Percentiles rank a stretch among this genome's conserved stretches.
Conservation (phyloP, 768 basidiomycete species). For the Boletellus emodensis region DNA sequence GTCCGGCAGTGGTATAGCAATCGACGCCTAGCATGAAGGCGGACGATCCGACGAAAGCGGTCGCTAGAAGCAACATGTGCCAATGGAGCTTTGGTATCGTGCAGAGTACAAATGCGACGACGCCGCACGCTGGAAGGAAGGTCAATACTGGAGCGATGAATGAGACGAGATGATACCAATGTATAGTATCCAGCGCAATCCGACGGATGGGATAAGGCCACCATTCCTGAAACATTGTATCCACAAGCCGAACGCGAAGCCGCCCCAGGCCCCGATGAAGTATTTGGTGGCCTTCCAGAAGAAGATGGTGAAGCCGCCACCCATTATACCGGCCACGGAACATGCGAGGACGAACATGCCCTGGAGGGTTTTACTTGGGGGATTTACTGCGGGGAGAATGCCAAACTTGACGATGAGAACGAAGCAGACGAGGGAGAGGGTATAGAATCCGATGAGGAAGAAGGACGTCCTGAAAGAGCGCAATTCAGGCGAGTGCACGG, state of each 20-base stretch:
- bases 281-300: slow-evolving; percentile 90
- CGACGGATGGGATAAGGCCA: slow-evolving; percentile 72
- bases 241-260: slow-evolving; percentile 84
- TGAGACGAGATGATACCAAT: slow-evolving; percentile 52
- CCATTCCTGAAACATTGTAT: slow-evolving; percentile 81
- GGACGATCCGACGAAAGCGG: slow-evolving; percentile 85
- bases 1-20: slow-evolving; percentile 85
- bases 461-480: slow-evolving; percentile 71
- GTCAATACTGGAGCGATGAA: slow-evolving; percentile 15
- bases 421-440: slow-evolving; percentile 78
- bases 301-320: slow-evolving; percentile 84
- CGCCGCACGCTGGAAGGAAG: slow-evolving; percentile 52
- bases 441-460: slow-evolving; percentile 91
- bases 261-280: slow-evolving; percentile 56
- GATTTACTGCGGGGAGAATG: slow-evolving; percentile 76
- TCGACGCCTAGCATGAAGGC: slow-evolving; percentile 92
- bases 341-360: slow-evolving; percentile 88
- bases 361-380: slow-evolving; percentile 72
- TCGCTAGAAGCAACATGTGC: slow-evolving; percentile 80
- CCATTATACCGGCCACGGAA: slow-evolving; percentile 74
- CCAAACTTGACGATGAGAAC: slow-evolving; percentile 88
- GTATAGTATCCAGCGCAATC: slow-evolving; percentile 85
- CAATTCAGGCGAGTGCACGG: slow-evolving; percentile 4
- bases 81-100: slow-evolving; percentile 86
- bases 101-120: slow-evolving; percentile 76